Conservation (phyloP, 1,139 yeast species). For the Kazachstania sp. region DNA sequence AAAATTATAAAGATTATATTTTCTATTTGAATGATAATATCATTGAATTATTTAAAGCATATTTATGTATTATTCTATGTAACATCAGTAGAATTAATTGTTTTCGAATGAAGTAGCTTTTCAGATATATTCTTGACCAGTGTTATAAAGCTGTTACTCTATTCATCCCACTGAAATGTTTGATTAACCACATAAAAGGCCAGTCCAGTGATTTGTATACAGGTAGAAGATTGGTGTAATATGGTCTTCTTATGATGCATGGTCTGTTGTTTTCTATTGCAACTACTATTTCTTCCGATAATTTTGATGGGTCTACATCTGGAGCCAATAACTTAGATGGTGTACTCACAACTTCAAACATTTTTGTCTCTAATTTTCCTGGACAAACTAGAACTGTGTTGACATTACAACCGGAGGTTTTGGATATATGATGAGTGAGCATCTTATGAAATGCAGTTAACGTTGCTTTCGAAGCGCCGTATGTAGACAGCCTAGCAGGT, state of each 20-base stretch:
- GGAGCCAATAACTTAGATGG: conserved; percentile 77
- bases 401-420: conserved; percentile 39
- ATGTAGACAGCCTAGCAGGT: conserved; percentile 70
- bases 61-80: too few relatives aligned
- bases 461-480: conserved; percentile 89
- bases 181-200: conserved; percentile 41
- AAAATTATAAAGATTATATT: too few relatives aligned
- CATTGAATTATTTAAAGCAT: too few relatives aligned
- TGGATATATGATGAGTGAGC: conserved; percentile 54
- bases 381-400: conserved; percentile 74
- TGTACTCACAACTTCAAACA: conserved; percentile 64
- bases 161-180: conserved; percentile 26
- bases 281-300: conserved; percentile 51
- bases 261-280: conserved; percentile 53
- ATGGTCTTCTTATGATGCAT: conserved; percentile 65
- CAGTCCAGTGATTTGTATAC: conserved; percentile 63
- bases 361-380: conserved; percentile 67
- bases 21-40: too few relatives aligned
- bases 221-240: conserved; percentile 68
- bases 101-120: too few relatives aligned
- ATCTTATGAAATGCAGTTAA: conserved; percentile 78
- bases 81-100: background rate
- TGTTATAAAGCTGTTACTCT: conserved; percentile 15
- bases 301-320: conserved; percentile 55
- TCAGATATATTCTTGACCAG: background rate